Evolutionary conservation across 2,329 filamentous ascomycete genomes (phyloP).

Genomic region (Gaeumannomyces tritici): DNA sequence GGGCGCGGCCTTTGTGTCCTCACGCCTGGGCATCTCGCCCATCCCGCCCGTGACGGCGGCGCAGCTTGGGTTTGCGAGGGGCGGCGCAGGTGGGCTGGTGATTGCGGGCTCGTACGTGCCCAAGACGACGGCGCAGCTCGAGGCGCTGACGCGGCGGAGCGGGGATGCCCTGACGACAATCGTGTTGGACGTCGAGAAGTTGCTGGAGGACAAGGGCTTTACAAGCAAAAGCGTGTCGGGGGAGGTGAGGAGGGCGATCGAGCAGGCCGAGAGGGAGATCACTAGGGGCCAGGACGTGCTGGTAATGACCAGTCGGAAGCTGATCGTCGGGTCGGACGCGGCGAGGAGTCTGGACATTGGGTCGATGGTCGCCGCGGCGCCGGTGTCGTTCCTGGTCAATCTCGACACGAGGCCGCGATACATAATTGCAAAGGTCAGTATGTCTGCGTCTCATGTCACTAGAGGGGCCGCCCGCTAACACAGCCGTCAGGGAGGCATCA

Average conservation of each 20-base stretch:
- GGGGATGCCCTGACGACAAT: conserved; percentile 31
- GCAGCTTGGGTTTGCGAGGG: conserved; percentile 26
- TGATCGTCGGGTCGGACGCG: conserved; percentile 39
- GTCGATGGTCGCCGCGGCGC: conserved; percentile 34
- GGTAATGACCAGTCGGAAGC: conserved; percentile 47
- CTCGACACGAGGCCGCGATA: conserved; percentile 41
- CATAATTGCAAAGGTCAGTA: conserved; percentile 38
- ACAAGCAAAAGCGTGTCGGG: conserved; percentile 11
- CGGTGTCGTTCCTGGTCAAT: conserved; percentile 37
- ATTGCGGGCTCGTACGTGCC: conserved; percentile 49
- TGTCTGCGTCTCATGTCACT: background rate
- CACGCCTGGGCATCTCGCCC: conserved; percentile 39
- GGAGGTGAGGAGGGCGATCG: conserved; percentile 20
- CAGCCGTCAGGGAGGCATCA: conserved; percentile 37
- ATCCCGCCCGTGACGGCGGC: conserved; percentile 39
- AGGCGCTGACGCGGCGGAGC: conserved; percentile 26
- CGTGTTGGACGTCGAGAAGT: conserved; percentile 34
- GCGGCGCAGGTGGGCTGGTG: conserved; percentile 36
- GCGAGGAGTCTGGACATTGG: conserved; percentile 44
- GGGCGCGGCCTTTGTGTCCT: conserved; percentile 31
- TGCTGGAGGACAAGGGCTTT: conserved; percentile 22
- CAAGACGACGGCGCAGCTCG: conserved; percentile 47
- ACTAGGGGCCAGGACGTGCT: conserved; percentile 39
- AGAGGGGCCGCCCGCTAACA: background rate
- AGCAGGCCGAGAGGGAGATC: conserved; percentile 27